A percentile compares a stretch with the other conserved stretches of the same genome.
These are phyloP conservation scores for Ochromonas danica DNA, from an alignment of 108 stramenopile genomes.

Conservation along the genomic window DNA sequence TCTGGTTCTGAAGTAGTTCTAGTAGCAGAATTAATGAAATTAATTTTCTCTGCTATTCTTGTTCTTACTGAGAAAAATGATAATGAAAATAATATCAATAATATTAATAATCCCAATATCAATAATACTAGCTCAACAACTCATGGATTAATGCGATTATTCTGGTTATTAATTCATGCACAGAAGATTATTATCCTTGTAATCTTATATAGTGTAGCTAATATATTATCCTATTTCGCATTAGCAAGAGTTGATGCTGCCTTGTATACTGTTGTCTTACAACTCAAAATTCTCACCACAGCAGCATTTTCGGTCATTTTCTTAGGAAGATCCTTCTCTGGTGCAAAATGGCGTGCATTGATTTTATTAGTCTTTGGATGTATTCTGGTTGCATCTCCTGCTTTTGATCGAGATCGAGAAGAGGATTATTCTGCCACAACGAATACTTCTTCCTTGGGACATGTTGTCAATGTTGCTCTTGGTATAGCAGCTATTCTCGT, in stretches of 20 bases:
- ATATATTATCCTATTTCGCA: slow-evolving; percentile 77
- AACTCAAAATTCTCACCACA: slow-evolving; percentile 86
- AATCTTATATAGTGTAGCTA: slow-evolving; percentile 80
- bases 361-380: slow-evolving; percentile 78
- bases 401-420: slow-evolving; percentile 65
- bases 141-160: slow-evolving; percentile 31
- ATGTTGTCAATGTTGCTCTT: no score
- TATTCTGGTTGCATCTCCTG: slow-evolving; percentile 71
- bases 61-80: slow-evolving; percentile 25
- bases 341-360: slow-evolving; percentile 83
- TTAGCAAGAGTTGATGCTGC: slow-evolving; percentile 81
- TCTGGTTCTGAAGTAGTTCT: slow-evolving; percentile 65
- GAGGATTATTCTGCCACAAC: slow-evolving; percentile 44
- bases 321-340: slow-evolving; percentile 67
- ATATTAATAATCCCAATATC: neutral
- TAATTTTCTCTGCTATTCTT: slow-evolving; percentile 39
- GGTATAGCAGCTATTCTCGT: slow-evolving; percentile 79
- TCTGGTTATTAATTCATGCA: slow-evolving; percentile 63
- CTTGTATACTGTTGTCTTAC: slow-evolving; percentile 69
- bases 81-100: neutral
- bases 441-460: slow-evolving; percentile 54
- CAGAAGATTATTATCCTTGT: slow-evolving; percentile 78
- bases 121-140: neutral
- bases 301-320: slow-evolving; percentile 77
- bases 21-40: slow-evolving; percentile 46